These are phyloP conservation scores for Aureobasidium sp. DNA, from an alignment of 2,329 filamentous ascomycete species.

Conservation along the genomic window DNA sequence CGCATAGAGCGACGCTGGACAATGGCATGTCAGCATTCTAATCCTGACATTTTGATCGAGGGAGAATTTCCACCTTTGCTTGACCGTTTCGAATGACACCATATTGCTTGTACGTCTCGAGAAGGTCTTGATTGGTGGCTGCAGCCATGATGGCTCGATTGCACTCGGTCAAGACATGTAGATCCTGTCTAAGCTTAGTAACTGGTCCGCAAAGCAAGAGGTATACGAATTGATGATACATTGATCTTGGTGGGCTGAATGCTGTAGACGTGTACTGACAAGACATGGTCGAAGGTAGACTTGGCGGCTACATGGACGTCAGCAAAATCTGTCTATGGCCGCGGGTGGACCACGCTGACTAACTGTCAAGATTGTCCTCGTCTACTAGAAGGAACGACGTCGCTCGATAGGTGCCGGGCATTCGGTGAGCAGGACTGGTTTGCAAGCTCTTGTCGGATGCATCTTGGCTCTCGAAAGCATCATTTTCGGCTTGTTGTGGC, in stretches of 20 bases:
- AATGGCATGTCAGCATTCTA: background rate
- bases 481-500: conserved; percentile 22
- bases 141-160: conserved; percentile 56
- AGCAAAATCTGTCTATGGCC: background rate
- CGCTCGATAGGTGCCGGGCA: background rate
- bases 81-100: conserved; percentile 69
- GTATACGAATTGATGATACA: background rate
- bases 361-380: conserved; percentile 67
- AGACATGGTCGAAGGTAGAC: conserved; percentile 62
- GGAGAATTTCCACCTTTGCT: conserved; percentile 43
- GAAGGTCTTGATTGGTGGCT: conserved; percentile 51
- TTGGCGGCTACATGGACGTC: conserved; percentile 41
- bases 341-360: conserved; percentile 17
- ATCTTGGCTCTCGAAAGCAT: conserved; percentile 41
- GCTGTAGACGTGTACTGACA: conserved; percentile 82
- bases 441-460: conserved; percentile 62
- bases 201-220: no score
- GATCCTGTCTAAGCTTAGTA: conserved; percentile 25
- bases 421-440: conserved; percentile 50
- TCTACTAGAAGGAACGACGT: conserved; percentile 59
- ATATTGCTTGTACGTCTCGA: conserved; percentile 55
- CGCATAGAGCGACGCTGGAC: conserved; percentile 39
- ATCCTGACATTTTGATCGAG: background rate
- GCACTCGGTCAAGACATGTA: conserved; percentile 65
- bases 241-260: conserved; percentile 64